Conservation (phyloP, 345 rosid species). For the Physaria fendleri region DNA sequence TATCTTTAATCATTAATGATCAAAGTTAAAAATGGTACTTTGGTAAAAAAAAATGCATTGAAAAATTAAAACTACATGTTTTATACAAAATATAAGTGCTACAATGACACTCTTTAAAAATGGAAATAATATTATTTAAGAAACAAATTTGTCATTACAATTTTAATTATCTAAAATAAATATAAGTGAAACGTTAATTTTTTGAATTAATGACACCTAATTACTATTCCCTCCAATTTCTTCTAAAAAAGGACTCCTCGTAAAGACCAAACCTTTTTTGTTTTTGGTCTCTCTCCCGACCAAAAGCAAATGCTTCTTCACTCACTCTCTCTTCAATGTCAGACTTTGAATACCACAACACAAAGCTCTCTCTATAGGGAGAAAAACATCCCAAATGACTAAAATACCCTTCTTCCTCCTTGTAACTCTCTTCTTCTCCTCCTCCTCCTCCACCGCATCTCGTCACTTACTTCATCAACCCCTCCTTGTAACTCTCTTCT, state of each 20-base stretch:
- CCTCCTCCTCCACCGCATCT: conserved; percentile 27
- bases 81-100: too few species aligned
- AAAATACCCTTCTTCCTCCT: conserved; percentile 15
- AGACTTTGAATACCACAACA: conserved; percentile 29
- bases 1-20: too few species aligned
- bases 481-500: background rate
- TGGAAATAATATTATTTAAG: too few species aligned
- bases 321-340: conserved; percentile 23
- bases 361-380: too few species aligned
- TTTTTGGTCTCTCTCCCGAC: conserved; percentile 18
- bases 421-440: background rate
- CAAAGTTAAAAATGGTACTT: too few species aligned
- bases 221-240: conserved; percentile 7
- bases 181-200: background rate
- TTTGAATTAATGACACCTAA: background rate
- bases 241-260: conserved; percentile 12
- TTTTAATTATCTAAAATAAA: too few species aligned
- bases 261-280: conserved; percentile 13
- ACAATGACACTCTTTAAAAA: too few species aligned
- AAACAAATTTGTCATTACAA: too few species aligned
- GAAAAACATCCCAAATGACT: conserved; percentile 1
- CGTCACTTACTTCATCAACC: conserved; percentile 77
- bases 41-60: too few species aligned
- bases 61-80: too few species aligned
- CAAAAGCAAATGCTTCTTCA: conserved; percentile 19